Base-by-base conservation (phyloP, 208 protist genomes). In the Strigomonas oncopelti region DNA sequence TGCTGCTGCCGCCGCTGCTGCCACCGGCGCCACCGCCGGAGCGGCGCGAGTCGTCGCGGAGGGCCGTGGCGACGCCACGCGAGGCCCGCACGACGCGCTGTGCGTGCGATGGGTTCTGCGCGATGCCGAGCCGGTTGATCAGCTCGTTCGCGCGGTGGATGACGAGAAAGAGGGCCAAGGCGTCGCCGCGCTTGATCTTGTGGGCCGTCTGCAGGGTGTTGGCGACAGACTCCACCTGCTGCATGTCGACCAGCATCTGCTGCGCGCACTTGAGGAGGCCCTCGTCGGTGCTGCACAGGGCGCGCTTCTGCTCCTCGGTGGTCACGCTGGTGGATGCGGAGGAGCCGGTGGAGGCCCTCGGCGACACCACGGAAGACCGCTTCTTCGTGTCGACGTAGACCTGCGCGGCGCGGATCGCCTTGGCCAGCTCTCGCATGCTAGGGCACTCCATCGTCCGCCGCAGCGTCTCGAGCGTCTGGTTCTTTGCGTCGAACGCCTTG, bases 101-200 rank as follows among this genome's bases (percentile, higher is more conserved):
- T 22, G 75, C 69, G 8, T 74, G 54, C 0, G 53, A 64, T 0
- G 61, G 36, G 61, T 83, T 71, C 38, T 78, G 64, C 9, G 78
- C 80, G 51, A 85, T 71, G 5, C 63, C 57, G 61, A 87, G 74
- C 20, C 65, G 57, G 25, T 81, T 51, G 5, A 94, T 42, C 36
- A 90, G 70, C 54, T 88, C 85, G 66, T 94, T 94, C 31, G 79
- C 80, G 1, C 74, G 75, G 28, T 87, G 85, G 51, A 94, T 72
- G 31, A 79, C 72, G 22, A 77, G 78, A 42, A 94, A 80, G 31
- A 87, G 71, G 8, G 77, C 66, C 32, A 75, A 25, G 22, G 78
- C 63, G 58, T 79, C 84, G 32, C 75, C 74, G 18, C 69, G 61
- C 0, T 60, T 48, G 20, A 65, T 72, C 36, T 80, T 76, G 36